A percentile compares a stretch with the other conserved stretches of the same genome.
These are phyloP conservation scores for Staphylotrichum tortipilum DNA, from an alignment of 495 filamentous ascomycete genomes.

Conservation along the genomic window DNA sequence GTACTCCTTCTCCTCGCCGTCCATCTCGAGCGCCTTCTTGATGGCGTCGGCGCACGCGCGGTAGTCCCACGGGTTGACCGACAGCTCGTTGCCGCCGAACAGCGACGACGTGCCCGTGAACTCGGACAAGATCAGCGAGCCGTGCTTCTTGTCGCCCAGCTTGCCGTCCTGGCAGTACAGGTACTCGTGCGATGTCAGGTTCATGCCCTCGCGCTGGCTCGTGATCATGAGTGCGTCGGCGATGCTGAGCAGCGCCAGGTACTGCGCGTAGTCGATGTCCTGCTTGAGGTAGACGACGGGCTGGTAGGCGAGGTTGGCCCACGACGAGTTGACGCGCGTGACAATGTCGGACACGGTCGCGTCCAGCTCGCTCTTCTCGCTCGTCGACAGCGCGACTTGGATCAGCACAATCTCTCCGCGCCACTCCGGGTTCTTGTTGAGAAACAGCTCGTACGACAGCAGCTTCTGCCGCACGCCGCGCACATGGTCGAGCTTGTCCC, in stretches of 20 bases:
- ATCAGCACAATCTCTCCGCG: conserved; percentile 78
- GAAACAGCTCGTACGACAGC: conserved; percentile 83
- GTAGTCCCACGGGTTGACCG: conserved; percentile 93
- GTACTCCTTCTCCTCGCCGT: conserved; percentile 56
- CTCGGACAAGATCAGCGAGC: conserved; percentile 82
- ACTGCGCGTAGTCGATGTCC: conserved; percentile 83
- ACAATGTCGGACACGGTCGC: conserved; percentile 85
- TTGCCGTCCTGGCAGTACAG: conserved; percentile 88
- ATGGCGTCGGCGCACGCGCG: conserved; percentile 76
- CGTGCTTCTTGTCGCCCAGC: conserved; percentile 61
- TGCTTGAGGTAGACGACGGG: conserved; percentile 92
- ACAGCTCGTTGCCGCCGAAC: conserved; percentile 65
- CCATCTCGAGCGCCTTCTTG: conserved; percentile 68
- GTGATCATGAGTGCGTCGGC: conserved; percentile 90
- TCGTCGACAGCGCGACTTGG: conserved; percentile 83
- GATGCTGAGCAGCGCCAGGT: conserved; percentile 76
- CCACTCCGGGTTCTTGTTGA: conserved; percentile 88
- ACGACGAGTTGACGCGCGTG: conserved; percentile 79
- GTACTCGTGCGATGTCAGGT: conserved; percentile 85
- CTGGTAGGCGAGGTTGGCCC: conserved; percentile 80
- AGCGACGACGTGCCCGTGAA: conserved; percentile 87
- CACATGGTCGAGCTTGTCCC: conserved; percentile 87
- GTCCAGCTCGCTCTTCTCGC: conserved; percentile 76
- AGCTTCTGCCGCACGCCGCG: conserved; percentile 88
- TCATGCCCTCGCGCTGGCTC: conserved; percentile 91